Percentiles rank a stretch among this genome's conserved stretches.
Conservation (phyloP, 2,329 filamentous ascomycete species). For the Pseudocercospora crystallina region DNA sequence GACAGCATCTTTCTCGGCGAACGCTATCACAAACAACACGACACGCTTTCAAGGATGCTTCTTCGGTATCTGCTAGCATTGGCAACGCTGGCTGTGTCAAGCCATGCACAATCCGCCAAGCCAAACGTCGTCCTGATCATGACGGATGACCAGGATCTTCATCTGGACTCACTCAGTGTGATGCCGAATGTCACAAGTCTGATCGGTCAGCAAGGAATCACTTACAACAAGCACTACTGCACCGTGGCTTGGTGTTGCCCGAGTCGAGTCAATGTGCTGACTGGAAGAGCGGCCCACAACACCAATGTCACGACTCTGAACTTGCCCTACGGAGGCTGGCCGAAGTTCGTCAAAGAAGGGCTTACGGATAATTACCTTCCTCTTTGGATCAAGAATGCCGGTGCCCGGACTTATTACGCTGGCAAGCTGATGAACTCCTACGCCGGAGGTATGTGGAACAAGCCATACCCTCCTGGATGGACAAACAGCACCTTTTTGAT, state of each 20-base stretch:
- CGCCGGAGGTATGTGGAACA: constrained; percentile 58
- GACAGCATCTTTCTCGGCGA: neutral
- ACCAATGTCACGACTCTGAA: constrained; percentile 64
- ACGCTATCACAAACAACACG: neutral
- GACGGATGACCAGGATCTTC: constrained; percentile 62
- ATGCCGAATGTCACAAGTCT: constrained; percentile 58
- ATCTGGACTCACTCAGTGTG: constrained; percentile 58
- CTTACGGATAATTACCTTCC: constrained; percentile 67
- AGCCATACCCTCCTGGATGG: constrained; percentile 58
- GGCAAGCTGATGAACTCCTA: constrained; percentile 67
- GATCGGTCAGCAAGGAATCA: constrained; percentile 56
- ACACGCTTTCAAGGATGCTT: neutral
- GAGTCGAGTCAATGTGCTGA: neutral
- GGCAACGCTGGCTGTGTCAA: neutral
- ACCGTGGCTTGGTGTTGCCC: constrained; percentile 1
- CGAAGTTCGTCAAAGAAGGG: constrained; percentile 64
- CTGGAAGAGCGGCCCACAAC: constrained; percentile 58
- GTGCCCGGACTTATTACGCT: constrained; percentile 69
- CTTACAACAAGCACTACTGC: constrained; percentile 38
- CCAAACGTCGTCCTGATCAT: constrained; percentile 63
- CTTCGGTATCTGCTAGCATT: neutral
- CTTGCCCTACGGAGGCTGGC: constrained; percentile 60
- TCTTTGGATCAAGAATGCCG: constrained; percentile 63
- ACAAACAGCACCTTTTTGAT: constrained; percentile 47
- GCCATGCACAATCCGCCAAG: neutral